Evolutionary conservation across 2,329 filamentous ascomycete genomes (phyloP), one percentile per base, ranked within the genome.

Genomic region (Thyridium curvatum): DNA sequence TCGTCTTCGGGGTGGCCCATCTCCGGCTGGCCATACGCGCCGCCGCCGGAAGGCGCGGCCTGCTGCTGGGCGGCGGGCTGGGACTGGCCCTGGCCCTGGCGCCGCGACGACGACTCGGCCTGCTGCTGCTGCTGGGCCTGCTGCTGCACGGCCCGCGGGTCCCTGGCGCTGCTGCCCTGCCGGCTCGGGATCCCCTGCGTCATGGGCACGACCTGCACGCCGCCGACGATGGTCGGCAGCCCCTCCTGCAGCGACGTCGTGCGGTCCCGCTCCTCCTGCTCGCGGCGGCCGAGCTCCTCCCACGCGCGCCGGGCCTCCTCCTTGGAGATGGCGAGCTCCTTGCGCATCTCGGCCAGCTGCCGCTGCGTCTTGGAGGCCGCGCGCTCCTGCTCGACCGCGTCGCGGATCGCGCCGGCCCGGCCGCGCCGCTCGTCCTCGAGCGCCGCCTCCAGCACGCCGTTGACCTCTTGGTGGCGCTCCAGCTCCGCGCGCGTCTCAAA

Each of bases 151-250:
- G 57, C 46, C 39, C 58, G 55, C 40, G 55, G 46, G 35, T 69
- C 62, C 37, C 66, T 62, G 32, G 64, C 59, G 47, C 65, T 73
- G 37, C 62, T 60, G 37, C 62, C 59, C 36, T 72, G 66, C 41
- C 75, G 74, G 52, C 73, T 77, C 3, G 74, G 71, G 12, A 81
- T 71, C 9, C 82, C 82, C 48, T 84, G 82, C 34, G 82, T 82
- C 86, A 94, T 94, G 7, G 93, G 93, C 14, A 97, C 86, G 12
- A 98, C 93, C 55, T 96, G 90, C 12, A 97, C 88, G 32, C 91
- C 91, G 35, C 90, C 89, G 8, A 98, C 86, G 35, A 94, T 72
- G 2, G 89, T 96, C 12, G 91, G 86, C 43, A 89, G 81, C 7
- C 93, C 93, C 46, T 86, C 84, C 52, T 93, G 82, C 17, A 98